phyloP scores from a whole-genome alignment of 2,329 filamentous ascomycete genomes.

The Paracorniculantispora psalliotae region DNA sequence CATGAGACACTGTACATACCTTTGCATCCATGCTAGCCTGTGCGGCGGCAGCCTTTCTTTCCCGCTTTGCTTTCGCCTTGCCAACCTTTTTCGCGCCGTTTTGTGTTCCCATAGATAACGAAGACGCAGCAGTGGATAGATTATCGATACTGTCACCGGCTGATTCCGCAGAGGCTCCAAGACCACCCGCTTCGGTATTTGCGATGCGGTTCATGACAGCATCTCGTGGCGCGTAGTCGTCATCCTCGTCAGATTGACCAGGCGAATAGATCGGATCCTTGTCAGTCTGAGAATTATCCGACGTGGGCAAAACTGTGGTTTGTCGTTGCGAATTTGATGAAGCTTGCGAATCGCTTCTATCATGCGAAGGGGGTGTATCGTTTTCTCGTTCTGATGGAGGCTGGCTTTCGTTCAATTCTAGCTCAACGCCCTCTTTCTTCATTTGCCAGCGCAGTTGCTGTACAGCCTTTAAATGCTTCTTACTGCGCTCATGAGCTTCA shows the following conservation, averaged over 20 bases:
- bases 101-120: slow-evolving; percentile 24
- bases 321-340: background rate
- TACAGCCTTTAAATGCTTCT: slow-evolving; percentile 87
- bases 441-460: slow-evolving; percentile 77
- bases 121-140: slow-evolving; percentile 16
- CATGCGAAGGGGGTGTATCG: background rate
- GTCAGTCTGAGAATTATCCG: too few relatives aligned
- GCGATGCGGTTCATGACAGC: slow-evolving; percentile 38
- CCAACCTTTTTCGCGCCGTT: slow-evolving; percentile 37
- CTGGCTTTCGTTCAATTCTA: slow-evolving; percentile 37
- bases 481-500: slow-evolving; percentile 89
- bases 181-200: background rate
- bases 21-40: slow-evolving; percentile 32
- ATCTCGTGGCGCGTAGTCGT: slow-evolving; percentile 45
- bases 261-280: background rate
- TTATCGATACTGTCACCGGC: background rate
- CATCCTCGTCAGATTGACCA: slow-evolving; percentile 15
- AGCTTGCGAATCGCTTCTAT: background rate
- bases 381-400: background rate
- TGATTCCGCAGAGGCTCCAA: background rate
- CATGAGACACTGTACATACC: background rate
- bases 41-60: slow-evolving; percentile 41
- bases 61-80: slow-evolving; percentile 47
- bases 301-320: background rate
- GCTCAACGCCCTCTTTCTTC: slow-evolving; percentile 67